Base-by-base conservation (phyloP, 2,329 filamentous ascomycete genomes). In the Cladosporium sp. region DNA sequence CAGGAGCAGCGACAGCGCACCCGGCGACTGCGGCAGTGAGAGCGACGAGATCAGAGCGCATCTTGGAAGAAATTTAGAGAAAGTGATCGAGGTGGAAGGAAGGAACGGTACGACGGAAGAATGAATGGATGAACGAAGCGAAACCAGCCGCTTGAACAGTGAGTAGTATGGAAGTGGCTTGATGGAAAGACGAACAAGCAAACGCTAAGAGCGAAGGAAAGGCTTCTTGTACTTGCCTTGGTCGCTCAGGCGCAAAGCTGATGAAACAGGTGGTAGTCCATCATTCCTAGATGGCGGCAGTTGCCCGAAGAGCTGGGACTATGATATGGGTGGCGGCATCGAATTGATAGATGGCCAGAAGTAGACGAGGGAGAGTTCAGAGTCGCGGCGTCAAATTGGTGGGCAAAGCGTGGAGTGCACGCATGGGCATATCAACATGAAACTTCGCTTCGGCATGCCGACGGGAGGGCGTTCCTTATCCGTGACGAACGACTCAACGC, bases 1-100 rank as follows among this genome's bases (percentile, higher is more conserved):
- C 40, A 55, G 52, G 52, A 47, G 52, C 52, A 3, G 52, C 52
- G 22, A 37, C 52, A 35, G 52, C 52, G 40, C 52, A 55, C 19
- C 52, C 52, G 39, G 52, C 52, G 40, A 55, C 40, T 45, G 52
- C 52, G 52, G 40, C 52, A 28, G 52, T 55, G 28, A 55, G 34
- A 55, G 39, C 52, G 32, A 55, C 20, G 19, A 55, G 40, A 20
- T 55, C 52, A 40, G 52, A 55, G 45, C 52, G 52, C 52, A 55
- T 55, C 4, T 47, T 37, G 40, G 20, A n/a, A 32, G 28, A 32
- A 10, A 5, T 32, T 7, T 32, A 32, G 28, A 32, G 28, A 39
- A 17, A 39, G 17, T n/a, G 36, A n/a, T n/a, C 8, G 17, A 15
- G 36, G 15, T 12, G 4, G 28, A 12, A 48, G 7, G 17, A 32